Evolutionary conservation across 176 grass and related monocot genomes (phyloP).

Genomic region (Saccharum spontaneum): DNA sequence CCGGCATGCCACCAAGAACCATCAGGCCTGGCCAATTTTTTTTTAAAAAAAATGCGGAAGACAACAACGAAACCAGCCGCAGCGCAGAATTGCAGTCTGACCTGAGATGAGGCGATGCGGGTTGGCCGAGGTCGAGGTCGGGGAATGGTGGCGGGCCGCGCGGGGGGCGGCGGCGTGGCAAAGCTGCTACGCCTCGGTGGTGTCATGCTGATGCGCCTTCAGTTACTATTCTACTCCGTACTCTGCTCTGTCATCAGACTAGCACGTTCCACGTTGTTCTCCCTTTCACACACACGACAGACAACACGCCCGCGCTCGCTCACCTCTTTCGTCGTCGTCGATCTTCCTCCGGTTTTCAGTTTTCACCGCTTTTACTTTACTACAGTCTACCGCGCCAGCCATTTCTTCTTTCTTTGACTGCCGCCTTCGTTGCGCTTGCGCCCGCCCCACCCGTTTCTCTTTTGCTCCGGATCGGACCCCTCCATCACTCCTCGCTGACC

Average conservation of each 20-base stretch:
- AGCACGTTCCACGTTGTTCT: not conserved
- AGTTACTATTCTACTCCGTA: conserved; percentile 38
- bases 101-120: not conserved
- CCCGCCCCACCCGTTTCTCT: conserved; percentile 12
- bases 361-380: conserved; percentile 16
- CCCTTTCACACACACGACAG: not conserved
- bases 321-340: not conserved
- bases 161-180: not conserved
- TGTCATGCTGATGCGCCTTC: conserved; percentile 15
- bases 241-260: conserved; percentile 39
- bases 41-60: not conserved
- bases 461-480: not conserved
- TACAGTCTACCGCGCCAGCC: conserved; percentile 2
- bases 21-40: conserved; percentile 1
- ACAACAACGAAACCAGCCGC: conserved; percentile 2
- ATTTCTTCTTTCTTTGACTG: conserved; percentile 22
- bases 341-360: not conserved
- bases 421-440: not conserved
- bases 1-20: conserved; percentile 24
- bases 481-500: conserved; percentile 20
- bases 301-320: not conserved
- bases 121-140: not conserved
- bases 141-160: conserved; percentile 7
- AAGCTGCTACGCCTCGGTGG: not conserved
- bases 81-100: not conserved